Percentiles rank a stretch among this genome's conserved stretches.
Conservation (phyloP, 2,329 filamentous ascomycete species). For the Myriangium duriaei region DNA sequence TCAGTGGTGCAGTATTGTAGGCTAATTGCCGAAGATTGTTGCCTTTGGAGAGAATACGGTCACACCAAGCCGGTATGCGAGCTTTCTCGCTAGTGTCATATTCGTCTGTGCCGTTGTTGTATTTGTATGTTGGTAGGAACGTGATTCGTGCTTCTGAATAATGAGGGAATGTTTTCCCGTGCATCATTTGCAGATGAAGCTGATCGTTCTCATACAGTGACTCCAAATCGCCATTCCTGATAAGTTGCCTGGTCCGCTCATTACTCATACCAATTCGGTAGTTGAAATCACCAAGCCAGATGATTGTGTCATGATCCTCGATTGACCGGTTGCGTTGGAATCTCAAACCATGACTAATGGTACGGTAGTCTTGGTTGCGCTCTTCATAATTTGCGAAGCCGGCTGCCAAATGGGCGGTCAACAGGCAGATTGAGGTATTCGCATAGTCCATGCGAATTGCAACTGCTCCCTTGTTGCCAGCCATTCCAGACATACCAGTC, state of each 20-base stretch:
- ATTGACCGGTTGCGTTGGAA: slow-evolving; percentile 88
- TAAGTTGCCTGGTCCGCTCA: slow-evolving; percentile 62
- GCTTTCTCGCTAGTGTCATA: slow-evolving; percentile 95
- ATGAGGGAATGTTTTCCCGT: slow-evolving; percentile 75
- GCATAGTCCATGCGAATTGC: slow-evolving; percentile 92
- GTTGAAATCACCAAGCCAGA: slow-evolving; percentile 98
- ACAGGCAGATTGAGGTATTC: slow-evolving; percentile 84
- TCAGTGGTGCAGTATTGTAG: slow-evolving; percentile 70
- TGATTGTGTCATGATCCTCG: slow-evolving; percentile 78
- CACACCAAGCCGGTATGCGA: slow-evolving; percentile 93
- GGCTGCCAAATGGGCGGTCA: slow-evolving; percentile 90
- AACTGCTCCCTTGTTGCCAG: slow-evolving; percentile 94
- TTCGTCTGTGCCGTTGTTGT: slow-evolving; percentile 71
- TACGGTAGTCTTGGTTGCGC: slow-evolving; percentile 82
- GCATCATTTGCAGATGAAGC: slow-evolving; percentile 93
- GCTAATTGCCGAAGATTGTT: slow-evolving; percentile 67
- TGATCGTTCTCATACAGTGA: slow-evolving; percentile 86
- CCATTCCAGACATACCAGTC: slow-evolving; percentile 87
- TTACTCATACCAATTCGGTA: slow-evolving; percentile 82
- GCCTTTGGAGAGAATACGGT: slow-evolving; percentile 81
- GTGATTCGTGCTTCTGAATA: slow-evolving; percentile 83
- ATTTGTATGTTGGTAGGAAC: slow-evolving; percentile 93
- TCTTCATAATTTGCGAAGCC: slow-evolving; percentile 97
- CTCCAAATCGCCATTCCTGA: slow-evolving; percentile 60
- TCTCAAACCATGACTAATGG: slow-evolving; percentile 71